Evolutionary conservation across 768 basidiomycete genomes (phyloP).

Genomic region (Lepiota brunneoincarnata): DNA sequence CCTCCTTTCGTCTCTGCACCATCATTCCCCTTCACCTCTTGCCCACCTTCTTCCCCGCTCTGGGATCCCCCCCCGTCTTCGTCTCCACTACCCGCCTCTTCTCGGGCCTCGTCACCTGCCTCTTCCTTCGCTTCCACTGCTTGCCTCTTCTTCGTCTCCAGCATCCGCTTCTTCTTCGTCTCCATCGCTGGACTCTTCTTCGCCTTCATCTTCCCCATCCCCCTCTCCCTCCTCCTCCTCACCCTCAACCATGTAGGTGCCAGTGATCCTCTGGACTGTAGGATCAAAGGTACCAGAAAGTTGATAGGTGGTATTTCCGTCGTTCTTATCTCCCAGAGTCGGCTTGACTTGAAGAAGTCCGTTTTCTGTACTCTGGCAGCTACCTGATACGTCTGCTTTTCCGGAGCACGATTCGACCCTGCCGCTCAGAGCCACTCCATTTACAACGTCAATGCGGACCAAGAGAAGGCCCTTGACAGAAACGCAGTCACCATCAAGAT

Average conservation of each 20-base stretch:
- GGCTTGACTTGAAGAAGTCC: background rate
- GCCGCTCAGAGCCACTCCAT: background rate
- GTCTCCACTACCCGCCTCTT: background rate
- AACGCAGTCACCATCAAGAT: constrained; percentile 20
- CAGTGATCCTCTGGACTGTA: constrained; percentile 17
- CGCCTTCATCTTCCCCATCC: background rate
- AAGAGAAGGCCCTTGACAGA: constrained; percentile 11
- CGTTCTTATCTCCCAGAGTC: background rate
- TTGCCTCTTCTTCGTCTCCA: background rate
- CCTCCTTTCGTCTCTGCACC: background rate
- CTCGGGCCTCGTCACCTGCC: background rate
- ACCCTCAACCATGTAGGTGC: constrained; percentile 15
- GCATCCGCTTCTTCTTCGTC: background rate
- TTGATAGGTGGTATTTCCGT: background rate
- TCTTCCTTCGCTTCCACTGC: background rate
- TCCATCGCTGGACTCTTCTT: constrained; percentile 6
- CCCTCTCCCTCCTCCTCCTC: constrained; percentile 8
- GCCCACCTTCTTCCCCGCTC: background rate
- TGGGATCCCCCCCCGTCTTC: background rate
- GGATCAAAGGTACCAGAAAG: constrained; percentile 7
- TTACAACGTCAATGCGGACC: background rate
- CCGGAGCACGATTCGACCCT: background rate
- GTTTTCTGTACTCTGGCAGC: background rate
- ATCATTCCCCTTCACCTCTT: background rate
- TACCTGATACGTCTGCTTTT: background rate